phyloP scores from a whole-genome alignment of 352 stramenopile genomes.

The Paralagenidium karlingii region DNA sequence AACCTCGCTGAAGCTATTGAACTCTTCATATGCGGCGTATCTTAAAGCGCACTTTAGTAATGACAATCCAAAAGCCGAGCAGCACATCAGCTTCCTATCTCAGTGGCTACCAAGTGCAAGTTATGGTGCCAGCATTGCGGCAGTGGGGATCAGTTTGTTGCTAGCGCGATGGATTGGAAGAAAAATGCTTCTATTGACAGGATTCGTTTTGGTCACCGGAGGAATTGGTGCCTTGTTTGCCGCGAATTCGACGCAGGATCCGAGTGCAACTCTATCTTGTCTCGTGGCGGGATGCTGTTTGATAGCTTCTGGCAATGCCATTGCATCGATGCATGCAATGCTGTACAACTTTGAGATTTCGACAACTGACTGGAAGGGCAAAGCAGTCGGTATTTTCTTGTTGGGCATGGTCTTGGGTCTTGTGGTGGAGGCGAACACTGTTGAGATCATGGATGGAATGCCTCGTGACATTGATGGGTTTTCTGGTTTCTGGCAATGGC shows the following conservation, averaged over 20 bases:
- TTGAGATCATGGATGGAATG: too few species aligned
- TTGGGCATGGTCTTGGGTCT: slow-evolving; percentile 60
- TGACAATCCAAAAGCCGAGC: too few species aligned
- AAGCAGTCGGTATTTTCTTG: slow-evolving; percentile 71
- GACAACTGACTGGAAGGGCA: slow-evolving; percentile 77
- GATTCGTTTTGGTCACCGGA: slow-evolving; percentile 26
- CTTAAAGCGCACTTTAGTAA: slow-evolving; percentile 17
- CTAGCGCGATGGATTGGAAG: slow-evolving; percentile 48
- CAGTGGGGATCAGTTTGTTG: slow-evolving; percentile 29
- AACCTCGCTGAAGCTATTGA: slow-evolving; percentile 54
- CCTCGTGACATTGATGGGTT: slow-evolving; percentile 35
- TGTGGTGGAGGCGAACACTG: slow-evolving; percentile 46
- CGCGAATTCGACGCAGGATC: slow-evolving; percentile 22
- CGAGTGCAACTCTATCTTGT: too few species aligned
- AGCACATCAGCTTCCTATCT: too few species aligned
- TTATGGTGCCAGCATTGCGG: slow-evolving; percentile 15
- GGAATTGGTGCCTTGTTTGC: slow-evolving; percentile 52
- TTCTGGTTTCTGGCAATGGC: slow-evolving; percentile 34
- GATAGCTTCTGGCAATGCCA: slow-evolving; percentile 36
- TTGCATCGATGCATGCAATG: slow-evolving; percentile 62
- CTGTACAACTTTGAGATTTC: slow-evolving; percentile 81
- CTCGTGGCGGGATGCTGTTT: slow-evolving; percentile 41
- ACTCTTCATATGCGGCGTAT: slow-evolving; percentile 65
- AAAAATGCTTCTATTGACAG: slow-evolving; percentile 42
- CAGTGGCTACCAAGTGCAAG: too few species aligned